Evolutionary conservation across 768 basidiomycete genomes (phyloP).

Genomic region (Hortiboletus campestris): DNA sequence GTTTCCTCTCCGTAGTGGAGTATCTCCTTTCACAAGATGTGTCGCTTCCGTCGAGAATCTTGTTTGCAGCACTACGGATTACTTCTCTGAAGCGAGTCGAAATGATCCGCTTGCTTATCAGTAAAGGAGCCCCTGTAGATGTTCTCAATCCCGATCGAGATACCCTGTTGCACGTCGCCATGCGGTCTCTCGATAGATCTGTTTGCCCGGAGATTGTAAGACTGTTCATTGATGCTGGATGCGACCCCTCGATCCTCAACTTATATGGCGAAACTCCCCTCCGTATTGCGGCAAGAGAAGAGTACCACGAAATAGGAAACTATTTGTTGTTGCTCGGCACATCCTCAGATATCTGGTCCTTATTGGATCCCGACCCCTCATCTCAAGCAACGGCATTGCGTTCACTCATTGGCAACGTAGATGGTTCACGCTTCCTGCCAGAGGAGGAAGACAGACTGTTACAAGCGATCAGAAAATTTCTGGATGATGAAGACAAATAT

Average conservation of each 20-base stretch:
- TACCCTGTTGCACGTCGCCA: neutral
- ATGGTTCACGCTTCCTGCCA: neutral
- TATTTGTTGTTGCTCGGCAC: neutral
- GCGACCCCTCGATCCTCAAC: neutral
- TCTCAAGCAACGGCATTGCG: neutral
- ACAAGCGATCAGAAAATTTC: neutral
- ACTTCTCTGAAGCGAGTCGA: neutral
- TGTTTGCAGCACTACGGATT: neutral
- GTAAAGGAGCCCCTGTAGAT: neutral
- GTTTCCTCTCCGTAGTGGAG: neutral
- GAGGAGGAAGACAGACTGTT: neutral
- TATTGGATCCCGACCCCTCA: neutral
- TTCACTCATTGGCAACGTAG: neutral
- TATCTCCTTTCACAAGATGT: neutral
- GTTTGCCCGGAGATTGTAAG: neutral
- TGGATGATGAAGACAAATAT: neutral
- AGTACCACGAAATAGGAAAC: neutral
- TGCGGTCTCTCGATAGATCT: neutral
- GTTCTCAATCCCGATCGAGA: neutral
- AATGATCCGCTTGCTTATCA: constrained; percentile 2
- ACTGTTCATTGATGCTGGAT: neutral
- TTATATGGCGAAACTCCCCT: neutral
- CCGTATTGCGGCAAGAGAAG: neutral
- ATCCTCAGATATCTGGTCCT: neutral
- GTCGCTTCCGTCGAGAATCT: neutral